Percentiles rank a stretch among this genome's conserved stretches.
phyloP scores from a whole-genome alignment of 805 yeast genomes.

The Kuraishia molischiana region DNA sequence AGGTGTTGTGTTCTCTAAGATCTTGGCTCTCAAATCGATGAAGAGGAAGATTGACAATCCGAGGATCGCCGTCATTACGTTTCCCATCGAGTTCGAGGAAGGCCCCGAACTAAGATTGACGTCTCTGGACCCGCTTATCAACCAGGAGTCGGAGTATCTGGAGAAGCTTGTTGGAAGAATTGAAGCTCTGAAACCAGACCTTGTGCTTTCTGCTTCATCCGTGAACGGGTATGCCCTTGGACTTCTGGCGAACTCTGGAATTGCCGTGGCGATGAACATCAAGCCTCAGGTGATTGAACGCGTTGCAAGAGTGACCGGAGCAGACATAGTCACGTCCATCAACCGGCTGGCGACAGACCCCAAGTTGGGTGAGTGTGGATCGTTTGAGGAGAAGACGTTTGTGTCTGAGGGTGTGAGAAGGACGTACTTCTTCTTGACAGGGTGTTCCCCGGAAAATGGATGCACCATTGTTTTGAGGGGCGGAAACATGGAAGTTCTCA shows the following conservation, averaged over 20 bases:
- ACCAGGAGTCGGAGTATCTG: constrained; percentile 82
- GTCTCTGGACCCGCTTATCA: constrained; percentile 72
- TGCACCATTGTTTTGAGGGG: constrained; percentile 87
- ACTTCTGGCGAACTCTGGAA: constrained; percentile 60
- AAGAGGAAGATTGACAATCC: constrained; percentile 55
- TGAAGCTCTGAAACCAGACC: constrained; percentile 64
- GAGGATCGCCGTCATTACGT: constrained; percentile 70
- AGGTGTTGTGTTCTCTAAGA: constrained; percentile 81
- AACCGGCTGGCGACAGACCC: constrained; percentile 72
- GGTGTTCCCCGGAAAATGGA: constrained; percentile 66
- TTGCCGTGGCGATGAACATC: constrained; percentile 73
- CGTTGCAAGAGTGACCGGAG: constrained; percentile 67
- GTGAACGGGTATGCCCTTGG: constrained; percentile 77
- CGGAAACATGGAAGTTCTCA: constrained; percentile 46
- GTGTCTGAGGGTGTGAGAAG: constrained; percentile 46
- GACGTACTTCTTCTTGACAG: constrained; percentile 71
- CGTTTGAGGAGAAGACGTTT: constrained; percentile 63
- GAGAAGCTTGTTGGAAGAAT: constrained; percentile 75
- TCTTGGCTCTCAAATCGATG: constrained; percentile 76
- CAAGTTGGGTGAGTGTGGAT: constrained; percentile 65
- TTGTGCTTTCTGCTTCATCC: constrained; percentile 68
- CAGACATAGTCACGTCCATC: constrained; percentile 78
- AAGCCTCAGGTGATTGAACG: constrained; percentile 77
- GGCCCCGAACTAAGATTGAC: constrained; percentile 33
- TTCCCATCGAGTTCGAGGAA: constrained; percentile 84